Evolutionary conservation across 495 filamentous ascomycete species (phyloP).

Genomic region (Cercophora scortea): DNA sequence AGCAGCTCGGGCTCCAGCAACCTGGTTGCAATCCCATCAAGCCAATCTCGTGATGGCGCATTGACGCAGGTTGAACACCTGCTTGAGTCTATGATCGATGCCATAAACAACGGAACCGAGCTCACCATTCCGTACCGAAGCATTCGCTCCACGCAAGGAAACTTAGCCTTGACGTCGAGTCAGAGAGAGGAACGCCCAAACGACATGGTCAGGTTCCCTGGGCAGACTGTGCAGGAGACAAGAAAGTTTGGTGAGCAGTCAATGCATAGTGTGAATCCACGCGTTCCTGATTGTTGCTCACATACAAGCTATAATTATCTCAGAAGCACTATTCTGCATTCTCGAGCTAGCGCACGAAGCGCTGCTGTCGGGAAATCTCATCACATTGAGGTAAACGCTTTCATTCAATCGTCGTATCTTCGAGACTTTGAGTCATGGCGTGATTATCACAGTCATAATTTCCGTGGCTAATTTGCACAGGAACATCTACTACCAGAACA

Average conservation of each 20-base stretch:
- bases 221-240: constrained; percentile 25
- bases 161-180: background rate
- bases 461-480: constrained; percentile 32
- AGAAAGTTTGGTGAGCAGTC: constrained; percentile 31
- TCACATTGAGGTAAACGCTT: constrained; percentile 63
- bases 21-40: constrained; percentile 5
- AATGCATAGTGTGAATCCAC: background rate
- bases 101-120: constrained; percentile 29
- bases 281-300: background rate
- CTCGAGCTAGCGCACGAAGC: constrained; percentile 65
- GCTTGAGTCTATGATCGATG: constrained; percentile 43
- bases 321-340: constrained; percentile 52
- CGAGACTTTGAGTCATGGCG: background rate
- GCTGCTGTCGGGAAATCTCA: constrained; percentile 49
- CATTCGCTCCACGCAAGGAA: background rate
- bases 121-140: constrained; percentile 37
- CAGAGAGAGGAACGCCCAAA: constrained; percentile 4
- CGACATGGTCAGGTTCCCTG: constrained; percentile 27
- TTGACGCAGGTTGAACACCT: constrained; percentile 46
- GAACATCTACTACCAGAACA: constrained; percentile 87
- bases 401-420: background rate
- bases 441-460: background rate
- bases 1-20: background rate
- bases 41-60: constrained; percentile 18
- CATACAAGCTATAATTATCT: background rate